These are phyloP conservation scores for Kokia cookei DNA, from an alignment of 441 rosid genomes.

Conservation along the genomic window DNA sequence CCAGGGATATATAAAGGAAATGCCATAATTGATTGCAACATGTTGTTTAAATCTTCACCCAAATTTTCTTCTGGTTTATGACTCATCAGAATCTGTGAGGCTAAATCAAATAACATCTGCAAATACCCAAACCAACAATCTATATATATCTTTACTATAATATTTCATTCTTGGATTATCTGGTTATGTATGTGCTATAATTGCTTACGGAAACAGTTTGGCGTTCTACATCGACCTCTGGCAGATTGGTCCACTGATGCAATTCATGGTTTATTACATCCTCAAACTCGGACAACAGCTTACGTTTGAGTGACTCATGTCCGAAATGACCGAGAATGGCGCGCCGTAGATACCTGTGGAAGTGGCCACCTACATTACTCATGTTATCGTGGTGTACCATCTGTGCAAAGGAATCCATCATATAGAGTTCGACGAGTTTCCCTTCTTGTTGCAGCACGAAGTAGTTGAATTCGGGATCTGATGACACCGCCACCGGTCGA, in stretches of 20 bases:
- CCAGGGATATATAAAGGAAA: not conserved
- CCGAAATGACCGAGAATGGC: not conserved
- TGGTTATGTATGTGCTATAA: not conserved
- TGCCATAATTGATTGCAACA: not conserved
- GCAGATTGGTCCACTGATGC: not conserved
- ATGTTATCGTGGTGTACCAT: not conserved
- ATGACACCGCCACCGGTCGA: conserved; percentile 18
- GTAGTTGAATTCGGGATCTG: conserved; percentile 21
- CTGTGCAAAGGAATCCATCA: conserved; percentile 21
- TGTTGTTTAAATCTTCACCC: not conserved
- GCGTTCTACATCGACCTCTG: not conserved
- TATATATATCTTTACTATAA: not conserved
- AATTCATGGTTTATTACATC: not conserved
- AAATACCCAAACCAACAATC: not conserved
- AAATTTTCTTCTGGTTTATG: not conserved
- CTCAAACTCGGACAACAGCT: not conserved
- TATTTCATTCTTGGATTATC: not conserved
- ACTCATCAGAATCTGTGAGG: not conserved
- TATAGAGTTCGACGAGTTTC: conserved; percentile 21
- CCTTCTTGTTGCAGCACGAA: conserved; percentile 30
- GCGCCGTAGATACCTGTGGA: not conserved
- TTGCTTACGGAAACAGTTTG: not conserved
- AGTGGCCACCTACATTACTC: not conserved
- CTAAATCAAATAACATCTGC: not conserved
- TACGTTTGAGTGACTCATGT: not conserved